Evolutionary conservation across 2,329 filamentous ascomycete genomes (phyloP), one percentile per base, ranked within the genome.

Genomic region (Aureobasidium mangrovei): DNA sequence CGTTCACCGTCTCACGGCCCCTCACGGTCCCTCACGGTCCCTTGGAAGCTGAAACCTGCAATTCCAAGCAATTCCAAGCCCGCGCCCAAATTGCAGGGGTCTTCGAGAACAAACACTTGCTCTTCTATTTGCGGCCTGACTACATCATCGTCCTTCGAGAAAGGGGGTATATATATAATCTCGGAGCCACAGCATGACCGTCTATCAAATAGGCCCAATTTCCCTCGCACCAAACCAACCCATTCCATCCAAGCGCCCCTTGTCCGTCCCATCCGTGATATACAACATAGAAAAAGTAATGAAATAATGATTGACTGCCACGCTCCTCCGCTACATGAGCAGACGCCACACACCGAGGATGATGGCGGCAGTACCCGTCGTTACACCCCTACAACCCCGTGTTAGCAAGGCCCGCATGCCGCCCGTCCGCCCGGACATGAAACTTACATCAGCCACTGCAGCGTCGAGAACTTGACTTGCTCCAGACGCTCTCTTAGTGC

Each of bases 381-480:
- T 83, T 36, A 84, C 81, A 67, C 81, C 81, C 76, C 77, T 80
- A 56, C 8, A 28, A 36, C 43, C 33, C 27, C 28, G 40, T 42
- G 47, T 51, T 42, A 51, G 47, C 45, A 54, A 49, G 36, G 27
- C 32, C 47, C 29, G 27, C 18, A 27, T 52, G 36, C 38, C 38
- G 33, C 29, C 49, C 26, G 32, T 43, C 26, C 39, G 40, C 26
- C 44, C 12, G 40, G 32, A 42, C 29, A 49, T 38, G 42, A 46
- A 40, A 86, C 88, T 66, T 85, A 91, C 85, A 97, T 96, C 61
- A 98, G 75, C 93, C 93, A 98, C 76, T 98, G 93, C 69, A 98
- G 72, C 35, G 93, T 97, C 67, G 90, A 89, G 72, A 97, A 97
- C 77, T 98, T 98, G 70, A 98, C 93, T 61, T 89, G 87, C 74